Base-by-base conservation (phyloP, 1,139 yeast genomes). In the Blastobotrys proliferans region DNA sequence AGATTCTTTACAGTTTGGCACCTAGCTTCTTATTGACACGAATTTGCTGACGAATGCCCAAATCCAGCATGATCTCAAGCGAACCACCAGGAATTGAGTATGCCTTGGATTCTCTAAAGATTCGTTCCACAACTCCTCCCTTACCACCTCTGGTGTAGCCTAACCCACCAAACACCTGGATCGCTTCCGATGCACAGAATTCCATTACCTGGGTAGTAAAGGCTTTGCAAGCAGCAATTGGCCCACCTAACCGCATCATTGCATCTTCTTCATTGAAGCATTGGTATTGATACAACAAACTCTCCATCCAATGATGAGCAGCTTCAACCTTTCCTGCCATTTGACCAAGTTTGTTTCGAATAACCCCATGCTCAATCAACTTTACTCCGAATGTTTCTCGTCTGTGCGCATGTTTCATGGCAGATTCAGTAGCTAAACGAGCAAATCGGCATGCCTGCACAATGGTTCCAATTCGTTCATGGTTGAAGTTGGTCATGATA, bases 1-100 rank as follows among this genome's bases (percentile, higher is more conserved):
- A n/a, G n/a, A n/a, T 13, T 28, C 18, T 21, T 54, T 60, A 67
- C 37, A 68, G 51, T 52, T 64, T 67, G 37, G 70, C 68, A 26
- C 72, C 72, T 34, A 65, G 56, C 35, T 56, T 47, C 51, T 66
- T 61, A 54, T 68, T 67, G 18, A 68, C 69, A 51, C 64, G 62
- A 46, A 68, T 60, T 31, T 67, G 54, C 52, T 68, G 72, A 41
- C 72, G 54, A 46, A 68, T 64, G 20, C 69, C 56, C 45, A 68
- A 56, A 42, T 68, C 73, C 27, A 67, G 58, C 73, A 68, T 67
- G 46, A 68, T 69, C 51, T 69, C 73, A 50, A 68, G 70, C 9
- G 72, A 67, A 8, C 73, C 73, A 33, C 73, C 73, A 8, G 73
- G 73, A 43, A 68, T 68, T 22, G 72, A 70, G 46, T 63, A 63